phyloP scores from a whole-genome alignment of 129 eudicot genomes.

The Artemisia argyi region DNA sequence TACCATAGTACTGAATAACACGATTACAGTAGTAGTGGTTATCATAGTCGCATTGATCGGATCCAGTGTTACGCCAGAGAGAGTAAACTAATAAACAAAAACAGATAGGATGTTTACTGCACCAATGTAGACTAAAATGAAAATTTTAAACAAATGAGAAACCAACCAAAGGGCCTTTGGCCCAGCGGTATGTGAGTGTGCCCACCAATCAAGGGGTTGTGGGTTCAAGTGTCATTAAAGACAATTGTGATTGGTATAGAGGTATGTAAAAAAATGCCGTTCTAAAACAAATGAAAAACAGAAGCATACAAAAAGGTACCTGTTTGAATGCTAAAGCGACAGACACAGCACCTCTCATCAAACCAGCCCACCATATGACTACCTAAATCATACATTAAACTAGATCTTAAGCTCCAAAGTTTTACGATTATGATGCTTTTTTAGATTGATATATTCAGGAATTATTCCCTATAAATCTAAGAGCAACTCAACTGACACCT shows the following conservation, averaged over 20 bases:
- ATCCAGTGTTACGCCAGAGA: conserved; percentile 72
- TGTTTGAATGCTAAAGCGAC: conserved; percentile 95
- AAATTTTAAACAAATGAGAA: too few relatives aligned
- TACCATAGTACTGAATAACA: conserved; percentile 81
- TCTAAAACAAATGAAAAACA: not conserved
- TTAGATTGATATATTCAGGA: not conserved
- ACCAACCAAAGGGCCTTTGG: too few relatives aligned
- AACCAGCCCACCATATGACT: conserved; percentile 98
- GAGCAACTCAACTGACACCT: not conserved
- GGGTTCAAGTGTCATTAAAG: too few relatives aligned
- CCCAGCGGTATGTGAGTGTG: too few relatives aligned
- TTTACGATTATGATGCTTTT: not conserved
- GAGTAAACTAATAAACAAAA: conserved; percentile 56
- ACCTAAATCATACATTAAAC: conserved; percentile 36
- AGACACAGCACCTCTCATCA: conserved; percentile 98
- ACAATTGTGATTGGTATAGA: too few relatives aligned
- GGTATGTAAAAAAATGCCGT: too few relatives aligned
- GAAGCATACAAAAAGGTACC: conserved; percentile 29
- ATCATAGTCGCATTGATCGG: conserved; percentile 81
- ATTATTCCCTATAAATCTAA: not conserved
- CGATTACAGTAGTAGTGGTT: conserved; percentile 72
- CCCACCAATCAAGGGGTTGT: too few relatives aligned
- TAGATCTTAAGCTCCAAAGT: not conserved
- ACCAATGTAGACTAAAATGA: not conserved
- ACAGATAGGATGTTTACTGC: not conserved